Evolutionary conservation across 225 moss, liverwort and hornwort genomes (phyloP).

Genomic region (Asterella californica): DNA sequence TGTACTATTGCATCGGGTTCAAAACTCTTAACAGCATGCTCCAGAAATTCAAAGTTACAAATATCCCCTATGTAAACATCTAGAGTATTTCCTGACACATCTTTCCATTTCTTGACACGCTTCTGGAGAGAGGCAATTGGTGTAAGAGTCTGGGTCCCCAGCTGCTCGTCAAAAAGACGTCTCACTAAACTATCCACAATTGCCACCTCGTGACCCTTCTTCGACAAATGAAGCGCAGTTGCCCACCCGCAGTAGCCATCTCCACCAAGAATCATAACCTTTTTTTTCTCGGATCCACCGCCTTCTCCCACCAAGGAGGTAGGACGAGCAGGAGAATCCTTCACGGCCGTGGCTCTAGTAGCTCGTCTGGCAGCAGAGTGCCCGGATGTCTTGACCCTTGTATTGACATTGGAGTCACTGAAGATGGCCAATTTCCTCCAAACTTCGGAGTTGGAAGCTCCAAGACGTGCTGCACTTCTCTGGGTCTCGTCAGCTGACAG

Average conservation of each 20-base stretch:
- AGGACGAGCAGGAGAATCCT: slow-evolving; percentile 56
- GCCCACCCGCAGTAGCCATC: slow-evolving; percentile 99
- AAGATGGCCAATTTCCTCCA: slow-evolving; percentile 16
- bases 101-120: slow-evolving; percentile 82
- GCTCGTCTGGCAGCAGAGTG: neutral
- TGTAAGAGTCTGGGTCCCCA: slow-evolving; percentile 72
- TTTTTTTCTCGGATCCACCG: slow-evolving; percentile 43
- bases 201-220: slow-evolving; percentile 79
- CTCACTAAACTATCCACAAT: slow-evolving; percentile 89
- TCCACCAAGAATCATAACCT: slow-evolving; percentile 88
- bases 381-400: neutral
- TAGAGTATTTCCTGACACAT: slow-evolving; percentile 66
- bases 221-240: slow-evolving; percentile 78
- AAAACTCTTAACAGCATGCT: slow-evolving; percentile 70
- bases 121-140: slow-evolving; percentile 80
- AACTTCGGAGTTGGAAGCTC: slow-evolving; percentile 23
- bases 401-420: neutral
- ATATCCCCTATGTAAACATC: slow-evolving; percentile 80
- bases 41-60: slow-evolving; percentile 90
- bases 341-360: slow-evolving; percentile 53
- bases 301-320: slow-evolving; percentile 23
- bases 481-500: neutral
- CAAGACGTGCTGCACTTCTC: slow-evolving; percentile 9
- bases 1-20: slow-evolving; percentile 84
- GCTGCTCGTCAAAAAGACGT: slow-evolving; percentile 88